A percentile compares a stretch with the other conserved stretches of the same genome.
phyloP scores from a whole-genome alignment of 306 rosid genomes.

The Sicyos baderoa region DNA sequence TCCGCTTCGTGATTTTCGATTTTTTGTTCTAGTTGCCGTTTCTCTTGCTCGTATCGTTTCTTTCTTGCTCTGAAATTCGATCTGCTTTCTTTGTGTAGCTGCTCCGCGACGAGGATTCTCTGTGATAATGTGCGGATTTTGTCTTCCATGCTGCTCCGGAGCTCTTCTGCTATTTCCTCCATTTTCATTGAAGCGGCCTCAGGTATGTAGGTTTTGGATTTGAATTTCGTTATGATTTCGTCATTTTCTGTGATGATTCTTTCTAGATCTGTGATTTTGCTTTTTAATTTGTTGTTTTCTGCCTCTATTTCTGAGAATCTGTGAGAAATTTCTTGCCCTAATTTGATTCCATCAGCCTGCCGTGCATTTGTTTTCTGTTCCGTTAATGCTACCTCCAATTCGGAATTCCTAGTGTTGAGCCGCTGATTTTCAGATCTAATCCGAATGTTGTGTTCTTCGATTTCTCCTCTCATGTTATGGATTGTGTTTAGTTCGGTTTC shows the following conservation, averaged over 20 bases:
- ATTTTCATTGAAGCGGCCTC: constrained; percentile 35
- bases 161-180: constrained; percentile 47
- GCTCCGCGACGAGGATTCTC: constrained; percentile 64
- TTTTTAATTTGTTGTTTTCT: constrained; percentile 23
- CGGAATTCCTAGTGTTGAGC: constrained; percentile 33
- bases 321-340: constrained; percentile 38
- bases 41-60: constrained; percentile 40
- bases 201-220: constrained; percentile 7
- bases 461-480: constrained; percentile 22
- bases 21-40: constrained; percentile 26
- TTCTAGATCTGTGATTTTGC: constrained; percentile 40
- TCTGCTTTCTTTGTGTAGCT: constrained; percentile 49
- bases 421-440: constrained; percentile 31
- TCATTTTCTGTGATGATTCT: constrained; percentile 30
- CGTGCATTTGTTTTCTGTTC: constrained; percentile 35
- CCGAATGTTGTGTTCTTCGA: constrained; percentile 32
- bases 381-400: constrained; percentile 24
- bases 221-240: constrained; percentile 23
- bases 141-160: constrained; percentile 42
- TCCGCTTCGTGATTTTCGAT: constrained; percentile 32
- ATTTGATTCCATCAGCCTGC: constrained; percentile 33
- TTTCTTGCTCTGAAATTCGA: constrained; percentile 33
- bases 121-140: constrained; percentile 42
- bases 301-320: constrained; percentile 24
- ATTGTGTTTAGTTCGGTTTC: constrained; percentile 36